These are phyloP conservation scores for Glarea lozoyensis DNA, from an alignment of 495 filamentous ascomycete genomes.

Conservation along the genomic window DNA sequence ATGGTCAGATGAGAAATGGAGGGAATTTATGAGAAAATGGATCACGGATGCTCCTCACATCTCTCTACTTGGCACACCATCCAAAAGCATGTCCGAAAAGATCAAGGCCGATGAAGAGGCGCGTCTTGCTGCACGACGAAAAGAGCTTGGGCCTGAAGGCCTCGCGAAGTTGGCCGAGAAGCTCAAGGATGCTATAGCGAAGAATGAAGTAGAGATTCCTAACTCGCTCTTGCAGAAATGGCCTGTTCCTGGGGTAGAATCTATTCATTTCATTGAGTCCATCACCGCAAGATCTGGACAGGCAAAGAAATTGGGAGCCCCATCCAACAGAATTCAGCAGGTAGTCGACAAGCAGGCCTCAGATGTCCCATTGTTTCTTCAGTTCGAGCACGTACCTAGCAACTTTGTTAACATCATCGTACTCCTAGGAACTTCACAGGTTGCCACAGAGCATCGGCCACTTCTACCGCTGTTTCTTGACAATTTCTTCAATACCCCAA, in stretches of 20 bases:
- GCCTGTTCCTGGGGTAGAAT: constrained; percentile 70
- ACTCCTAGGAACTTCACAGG: constrained; percentile 63
- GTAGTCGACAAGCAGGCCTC: constrained; percentile 60
- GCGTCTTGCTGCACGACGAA: constrained; percentile 43
- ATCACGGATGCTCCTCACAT: constrained; percentile 78
- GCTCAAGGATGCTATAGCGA: constrained; percentile 69
- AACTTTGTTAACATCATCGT: constrained; percentile 81
- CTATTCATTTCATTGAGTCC: constrained; percentile 89
- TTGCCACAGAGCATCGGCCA: constrained; percentile 69
- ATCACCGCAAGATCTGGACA: constrained; percentile 76
- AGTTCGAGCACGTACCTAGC: constrained; percentile 87
- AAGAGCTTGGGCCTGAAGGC: constrained; percentile 39
- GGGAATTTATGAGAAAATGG: constrained; percentile 71
- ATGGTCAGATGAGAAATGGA: constrained; percentile 82
- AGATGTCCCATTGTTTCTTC: constrained; percentile 75
- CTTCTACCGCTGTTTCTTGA: constrained; percentile 75
- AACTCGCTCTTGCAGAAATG: constrained; percentile 69
- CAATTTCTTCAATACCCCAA: constrained; percentile 89
- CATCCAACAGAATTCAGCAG: constrained; percentile 64
- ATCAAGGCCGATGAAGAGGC: constrained; percentile 63
- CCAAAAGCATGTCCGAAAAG: constrained; percentile 56
- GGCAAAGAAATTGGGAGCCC: constrained; percentile 57
- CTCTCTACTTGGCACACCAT: constrained; percentile 80
- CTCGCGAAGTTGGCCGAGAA: constrained; percentile 63
- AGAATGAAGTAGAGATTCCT: constrained; percentile 76